phyloP scores from a whole-genome alignment of 1,139 yeast genomes.

The Suhomyces maxii region DNA sequence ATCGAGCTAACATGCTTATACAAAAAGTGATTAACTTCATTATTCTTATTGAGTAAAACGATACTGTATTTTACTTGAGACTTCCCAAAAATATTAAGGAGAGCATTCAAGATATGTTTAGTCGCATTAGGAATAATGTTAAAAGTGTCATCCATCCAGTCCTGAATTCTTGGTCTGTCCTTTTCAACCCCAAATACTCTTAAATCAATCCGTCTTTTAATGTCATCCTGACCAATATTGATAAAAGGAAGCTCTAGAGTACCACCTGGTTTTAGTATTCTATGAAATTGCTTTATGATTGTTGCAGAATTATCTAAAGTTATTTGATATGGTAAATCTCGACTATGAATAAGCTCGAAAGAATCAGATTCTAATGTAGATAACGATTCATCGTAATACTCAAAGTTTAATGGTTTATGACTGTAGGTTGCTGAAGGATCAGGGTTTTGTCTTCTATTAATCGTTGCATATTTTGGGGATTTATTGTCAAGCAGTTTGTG shows the following conservation, averaged over 20 bases:
- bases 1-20: slow-evolving; percentile 32
- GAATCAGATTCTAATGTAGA: slow-evolving; percentile 30
- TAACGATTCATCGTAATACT: slow-evolving; percentile 32
- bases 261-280: slow-evolving; percentile 42
- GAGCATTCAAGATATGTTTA: slow-evolving; percentile 23
- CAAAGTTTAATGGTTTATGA: slow-evolving; percentile 40
- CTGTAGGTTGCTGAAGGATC: slow-evolving; percentile 21
- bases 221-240: slow-evolving; percentile 14
- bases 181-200: neutral
- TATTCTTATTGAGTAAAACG: slow-evolving; percentile 30
- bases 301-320: slow-evolving; percentile 27
- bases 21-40: slow-evolving; percentile 36
- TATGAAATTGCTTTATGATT: slow-evolving; percentile 33
- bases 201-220: slow-evolving; percentile 11
- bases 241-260: slow-evolving; percentile 34
- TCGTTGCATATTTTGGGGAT: slow-evolving; percentile 19
- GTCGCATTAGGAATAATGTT: slow-evolving; percentile 30
- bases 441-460: slow-evolving; percentile 14
- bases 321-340: slow-evolving; percentile 38
- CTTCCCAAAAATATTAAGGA: slow-evolving; percentile 33
- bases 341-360: slow-evolving; percentile 38
- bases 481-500: slow-evolving; percentile 27
- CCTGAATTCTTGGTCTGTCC: slow-evolving; percentile 2
- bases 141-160: slow-evolving; percentile 14
- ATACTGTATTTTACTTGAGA: slow-evolving; percentile 35